phyloP scores from a whole-genome alignment of 768 basidiomycete genomes.

The Pisolithus marmoratus region DNA sequence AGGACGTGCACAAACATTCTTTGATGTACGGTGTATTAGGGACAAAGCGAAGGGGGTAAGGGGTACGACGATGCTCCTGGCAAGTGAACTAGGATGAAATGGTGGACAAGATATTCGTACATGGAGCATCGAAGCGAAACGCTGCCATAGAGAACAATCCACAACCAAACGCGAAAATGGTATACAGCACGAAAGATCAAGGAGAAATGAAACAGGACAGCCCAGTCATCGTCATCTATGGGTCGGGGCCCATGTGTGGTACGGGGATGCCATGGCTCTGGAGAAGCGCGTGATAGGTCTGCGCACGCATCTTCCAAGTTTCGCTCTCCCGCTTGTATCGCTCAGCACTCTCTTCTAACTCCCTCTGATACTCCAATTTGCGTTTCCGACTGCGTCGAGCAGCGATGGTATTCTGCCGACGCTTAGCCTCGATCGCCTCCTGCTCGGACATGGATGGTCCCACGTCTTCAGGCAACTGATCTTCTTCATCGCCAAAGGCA shows the following conservation, averaged over 20 bases:
- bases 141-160: background rate
- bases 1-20: too few relatives aligned
- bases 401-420: conserved; percentile 80
- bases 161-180: conserved; percentile 8
- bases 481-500: conserved; percentile 45
- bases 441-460: conserved; percentile 46
- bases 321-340: conserved; percentile 53
- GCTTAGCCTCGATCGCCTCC: conserved; percentile 72
- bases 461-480: conserved; percentile 41
- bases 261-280: conserved; percentile 52
- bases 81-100: conserved; percentile 40
- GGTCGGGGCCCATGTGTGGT: conserved; percentile 38
- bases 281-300: conserved; percentile 44
- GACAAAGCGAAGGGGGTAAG: conserved; percentile 11
- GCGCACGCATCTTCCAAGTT: conserved; percentile 54
- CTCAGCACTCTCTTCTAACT: conserved; percentile 54
- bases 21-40: too few relatives aligned
- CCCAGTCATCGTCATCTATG: conserved; percentile 13
- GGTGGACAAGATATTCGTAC: conserved; percentile 21
- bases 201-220: conserved; percentile 5
- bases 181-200: conserved; percentile 8
- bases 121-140: conserved; percentile 43
- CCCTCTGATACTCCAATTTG: conserved; percentile 63
- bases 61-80: conserved; percentile 52
- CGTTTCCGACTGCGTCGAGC: conserved; percentile 75